phyloP scores from a whole-genome alignment of 331 rosid genomes.

The Rhamnella rubrinervis region DNA sequence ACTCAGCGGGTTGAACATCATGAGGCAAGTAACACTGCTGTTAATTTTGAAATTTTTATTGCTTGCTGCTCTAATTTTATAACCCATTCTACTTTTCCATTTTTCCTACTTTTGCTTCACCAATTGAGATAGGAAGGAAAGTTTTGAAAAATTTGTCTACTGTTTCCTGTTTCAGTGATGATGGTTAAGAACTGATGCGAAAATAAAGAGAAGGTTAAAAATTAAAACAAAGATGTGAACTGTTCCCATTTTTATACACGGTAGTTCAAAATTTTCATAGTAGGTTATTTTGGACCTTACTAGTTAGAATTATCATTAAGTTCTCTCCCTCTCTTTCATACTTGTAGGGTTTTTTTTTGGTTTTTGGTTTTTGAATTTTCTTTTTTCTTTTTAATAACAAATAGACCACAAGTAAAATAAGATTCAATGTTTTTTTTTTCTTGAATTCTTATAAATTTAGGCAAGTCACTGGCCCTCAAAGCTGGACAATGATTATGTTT shows the following conservation, averaged over 20 bases:
- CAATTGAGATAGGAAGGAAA: not conserved
- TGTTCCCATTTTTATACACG: not conserved
- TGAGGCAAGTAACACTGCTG: slow-evolving; percentile 62
- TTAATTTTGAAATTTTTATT: not conserved
- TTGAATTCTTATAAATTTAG: too few relatives aligned
- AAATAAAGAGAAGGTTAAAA: not conserved
- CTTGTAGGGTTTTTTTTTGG: too few relatives aligned
- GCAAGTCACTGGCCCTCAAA: too few relatives aligned
- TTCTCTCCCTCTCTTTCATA: too few relatives aligned
- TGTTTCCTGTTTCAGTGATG: not conserved
- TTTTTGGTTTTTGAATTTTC: too few relatives aligned
- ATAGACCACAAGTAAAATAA: too few relatives aligned
- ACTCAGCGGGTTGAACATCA: slow-evolving; percentile 45
- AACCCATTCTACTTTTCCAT: not conserved
- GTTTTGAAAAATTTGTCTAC: not conserved
- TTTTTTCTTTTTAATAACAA: too few relatives aligned
- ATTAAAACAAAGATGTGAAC: not conserved
- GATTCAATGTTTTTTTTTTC: too few relatives aligned
- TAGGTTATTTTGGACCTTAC: too few relatives aligned
- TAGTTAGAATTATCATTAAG: too few relatives aligned
- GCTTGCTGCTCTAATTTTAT: not conserved
- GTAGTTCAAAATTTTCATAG: not conserved
- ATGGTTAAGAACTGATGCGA: not conserved
- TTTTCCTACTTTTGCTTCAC: not conserved
- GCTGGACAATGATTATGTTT: too few relatives aligned